Evolutionary conservation across 2,329 filamentous ascomycete species (phyloP).

Genomic region (Juglanconis oblonga): DNA sequence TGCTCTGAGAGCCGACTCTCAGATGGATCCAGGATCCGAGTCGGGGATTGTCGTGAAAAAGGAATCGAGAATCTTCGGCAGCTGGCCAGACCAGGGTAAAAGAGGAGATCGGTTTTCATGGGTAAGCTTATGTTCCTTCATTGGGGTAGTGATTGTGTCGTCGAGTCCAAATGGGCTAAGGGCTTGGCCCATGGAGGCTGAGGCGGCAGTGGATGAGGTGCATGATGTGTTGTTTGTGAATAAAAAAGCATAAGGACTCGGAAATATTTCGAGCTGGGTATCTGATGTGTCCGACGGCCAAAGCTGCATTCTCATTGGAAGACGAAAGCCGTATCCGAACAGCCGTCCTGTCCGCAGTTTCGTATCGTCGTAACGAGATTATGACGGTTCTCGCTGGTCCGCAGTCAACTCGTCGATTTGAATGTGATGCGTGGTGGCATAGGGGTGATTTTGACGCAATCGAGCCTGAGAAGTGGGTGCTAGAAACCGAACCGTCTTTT

Average conservation of each 20-base stretch:
- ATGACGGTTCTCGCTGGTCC: slow-evolving; percentile 20
- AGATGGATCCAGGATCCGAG: neutral
- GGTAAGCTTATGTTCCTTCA: neutral
- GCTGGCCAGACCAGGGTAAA: slow-evolving; percentile 5
- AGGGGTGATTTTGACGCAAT: neutral
- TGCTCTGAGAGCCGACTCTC: slow-evolving; percentile 12
- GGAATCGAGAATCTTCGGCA: slow-evolving; percentile 7
- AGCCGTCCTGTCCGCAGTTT: slow-evolving; percentile 11
- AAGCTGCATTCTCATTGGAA: slow-evolving; percentile 11
- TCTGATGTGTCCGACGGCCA: slow-evolving; percentile 19
- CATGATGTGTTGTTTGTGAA: slow-evolving; percentile 9
- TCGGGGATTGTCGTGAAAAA: slow-evolving; percentile 9
- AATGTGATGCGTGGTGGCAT: slow-evolving; percentile 15
- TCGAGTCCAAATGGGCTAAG: neutral
- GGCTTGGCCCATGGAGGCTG: neutral
- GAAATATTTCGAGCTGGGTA: slow-evolving; percentile 15
- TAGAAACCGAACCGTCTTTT: slow-evolving; percentile 1
- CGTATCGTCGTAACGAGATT: slow-evolving; percentile 21
- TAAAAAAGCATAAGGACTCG: slow-evolving; percentile 10
- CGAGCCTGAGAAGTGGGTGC: slow-evolving; percentile 8
- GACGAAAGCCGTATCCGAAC: slow-evolving; percentile 12
- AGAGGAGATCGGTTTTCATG: slow-evolving; percentile 6
- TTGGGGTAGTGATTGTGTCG: slow-evolving; percentile 11
- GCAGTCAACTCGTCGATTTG: slow-evolving; percentile 14
- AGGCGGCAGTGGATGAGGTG: slow-evolving; percentile 12